Evolutionary conservation across 306 rosid species (phyloP).

Genomic region (Quercus rubra): DNA sequence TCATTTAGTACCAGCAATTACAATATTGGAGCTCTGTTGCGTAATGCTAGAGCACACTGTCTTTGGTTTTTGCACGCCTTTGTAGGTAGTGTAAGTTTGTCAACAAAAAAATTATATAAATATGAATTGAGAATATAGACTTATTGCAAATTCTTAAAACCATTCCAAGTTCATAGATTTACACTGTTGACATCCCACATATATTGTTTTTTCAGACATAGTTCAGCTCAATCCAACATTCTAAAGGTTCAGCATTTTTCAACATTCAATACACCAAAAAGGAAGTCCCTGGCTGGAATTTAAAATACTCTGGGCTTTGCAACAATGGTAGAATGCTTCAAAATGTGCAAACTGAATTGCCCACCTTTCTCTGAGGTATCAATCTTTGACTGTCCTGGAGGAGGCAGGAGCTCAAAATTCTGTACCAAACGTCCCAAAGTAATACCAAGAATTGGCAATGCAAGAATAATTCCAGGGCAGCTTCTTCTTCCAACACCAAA

Average conservation of each 20-base stretch:
- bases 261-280: constrained; percentile 3
- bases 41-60: no score
- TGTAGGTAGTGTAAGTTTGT: no score
- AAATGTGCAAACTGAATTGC: constrained; percentile 83
- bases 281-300: background rate
- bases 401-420: constrained; percentile 79
- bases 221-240: constrained; percentile 4
- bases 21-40: no score
- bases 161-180: constrained; percentile 19
- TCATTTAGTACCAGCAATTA: no score
- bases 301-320: constrained; percentile 55
- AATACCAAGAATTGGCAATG: constrained; percentile 80
- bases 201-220: constrained; percentile 17
- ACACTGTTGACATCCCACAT: constrained; percentile 13
- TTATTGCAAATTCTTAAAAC: background rate
- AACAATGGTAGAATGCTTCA: constrained; percentile 81
- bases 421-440: constrained; percentile 82
- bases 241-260: constrained; percentile 2
- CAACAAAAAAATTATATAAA: no score
- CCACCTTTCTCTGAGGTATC: constrained; percentile 88
- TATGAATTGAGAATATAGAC: background rate
- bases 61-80: no score
- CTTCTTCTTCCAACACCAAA: constrained; percentile 87
- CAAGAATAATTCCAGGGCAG: constrained; percentile 87
- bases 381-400: constrained; percentile 68